phyloP scores from a whole-genome alignment of 805 yeast species.

The Saccharomycopsis microspora region DNA sequence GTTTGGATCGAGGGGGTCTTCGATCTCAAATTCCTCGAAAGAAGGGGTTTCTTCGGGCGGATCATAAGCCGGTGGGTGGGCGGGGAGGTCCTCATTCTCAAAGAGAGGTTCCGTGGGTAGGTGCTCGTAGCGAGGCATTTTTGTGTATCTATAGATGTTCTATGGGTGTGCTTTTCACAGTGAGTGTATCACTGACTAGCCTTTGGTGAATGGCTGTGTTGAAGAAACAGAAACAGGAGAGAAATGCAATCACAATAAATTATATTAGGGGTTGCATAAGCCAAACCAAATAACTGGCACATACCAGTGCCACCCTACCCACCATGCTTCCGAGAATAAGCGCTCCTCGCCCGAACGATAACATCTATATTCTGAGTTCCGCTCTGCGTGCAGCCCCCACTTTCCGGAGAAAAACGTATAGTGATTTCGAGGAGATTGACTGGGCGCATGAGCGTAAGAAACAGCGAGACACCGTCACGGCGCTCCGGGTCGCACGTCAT shows the following conservation, averaged over 20 bases:
- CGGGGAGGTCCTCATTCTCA: neutral
- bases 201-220: too few relatives aligned
- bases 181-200: too few relatives aligned
- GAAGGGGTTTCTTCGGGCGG: neutral
- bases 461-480: slow-evolving; percentile 2
- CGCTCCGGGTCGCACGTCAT: neutral
- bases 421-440: slow-evolving; percentile 11
- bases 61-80: neutral
- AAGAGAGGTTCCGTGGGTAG: neutral
- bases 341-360: too few relatives aligned
- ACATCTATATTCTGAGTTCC: too few relatives aligned
- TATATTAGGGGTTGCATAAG: too few relatives aligned
- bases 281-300: too few relatives aligned
- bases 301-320: too few relatives aligned
- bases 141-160: neutral
- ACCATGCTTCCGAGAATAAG: too few relatives aligned
- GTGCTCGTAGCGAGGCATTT: neutral
- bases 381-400: too few relatives aligned
- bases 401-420: slow-evolving; percentile 5
- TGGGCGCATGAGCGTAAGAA: slow-evolving; percentile 13
- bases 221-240: too few relatives aligned
- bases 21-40: slow-evolving; percentile 32
- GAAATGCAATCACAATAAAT: too few relatives aligned
- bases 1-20: slow-evolving; percentile 22
- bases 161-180: too few relatives aligned